Conservation (phyloP, 495 filamentous ascomycete species). For the Neurospora sp. region DNA sequence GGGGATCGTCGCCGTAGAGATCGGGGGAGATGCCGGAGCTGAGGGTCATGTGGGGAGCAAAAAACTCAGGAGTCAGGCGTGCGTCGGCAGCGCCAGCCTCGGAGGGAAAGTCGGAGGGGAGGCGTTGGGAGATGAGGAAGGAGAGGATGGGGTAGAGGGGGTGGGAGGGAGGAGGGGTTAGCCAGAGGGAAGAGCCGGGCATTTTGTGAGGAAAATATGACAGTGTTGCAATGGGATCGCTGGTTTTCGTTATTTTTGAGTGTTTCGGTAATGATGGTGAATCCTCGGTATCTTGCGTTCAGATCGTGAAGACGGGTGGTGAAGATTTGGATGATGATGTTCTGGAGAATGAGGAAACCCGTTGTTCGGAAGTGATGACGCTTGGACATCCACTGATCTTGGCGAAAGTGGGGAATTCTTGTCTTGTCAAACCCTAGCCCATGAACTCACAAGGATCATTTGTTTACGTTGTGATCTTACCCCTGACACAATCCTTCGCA, state of each 20-base stretch:
- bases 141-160: conserved; percentile 14
- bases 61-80: conserved; percentile 12
- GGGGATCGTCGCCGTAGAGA: conserved; percentile 12
- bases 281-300: not conserved
- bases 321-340: not conserved
- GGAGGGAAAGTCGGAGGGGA: conserved; percentile 16
- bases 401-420: not conserved
- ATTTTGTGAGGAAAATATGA: conserved; percentile 4
- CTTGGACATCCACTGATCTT: not conserved
- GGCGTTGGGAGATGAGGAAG: conserved; percentile 14
- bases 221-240: not conserved
- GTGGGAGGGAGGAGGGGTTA: conserved; percentile 16
- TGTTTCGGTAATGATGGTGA: not conserved
- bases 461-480: not conserved
- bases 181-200: conserved; percentile 25
- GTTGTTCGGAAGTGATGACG: not conserved
- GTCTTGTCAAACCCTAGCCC: not conserved
- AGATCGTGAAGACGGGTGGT: not conserved
- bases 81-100: conserved; percentile 6
- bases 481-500: not conserved
- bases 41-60: conserved; percentile 22
- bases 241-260: not conserved
- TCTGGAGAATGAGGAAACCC: not conserved
- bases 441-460: not conserved
- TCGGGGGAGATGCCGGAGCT: conserved; percentile 14